Evolutionary conservation across 371 early-diverging fungal species (phyloP), one percentile per base, ranked within the genome.

Genomic region (Mucor piriformis): DNA sequence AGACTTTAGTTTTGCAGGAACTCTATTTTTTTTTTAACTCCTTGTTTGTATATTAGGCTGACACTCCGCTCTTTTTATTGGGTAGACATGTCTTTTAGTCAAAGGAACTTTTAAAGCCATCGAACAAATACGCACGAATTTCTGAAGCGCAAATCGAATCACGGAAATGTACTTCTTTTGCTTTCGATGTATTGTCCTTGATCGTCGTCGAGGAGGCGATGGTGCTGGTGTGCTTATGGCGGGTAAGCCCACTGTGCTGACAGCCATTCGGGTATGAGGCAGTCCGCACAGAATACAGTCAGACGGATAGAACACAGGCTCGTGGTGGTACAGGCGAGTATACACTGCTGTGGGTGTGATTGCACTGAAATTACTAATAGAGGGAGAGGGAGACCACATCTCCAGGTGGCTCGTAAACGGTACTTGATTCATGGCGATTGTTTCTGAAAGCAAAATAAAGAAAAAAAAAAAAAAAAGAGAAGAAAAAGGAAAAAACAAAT

Each of bases 231-330:
- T 24, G 1, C 33, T 21, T n/a, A 23, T 44, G 18, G 51, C 44
- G 24, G 32, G 46, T 35, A 50, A 24, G 25, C 32, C 43, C 12
- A 24, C 34, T 12, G 61, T 61, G 40, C 55, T 49, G 5, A 16
- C 5, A 25, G 50, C 33, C n/a, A 62, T 23, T 25, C 50, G 51
- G 11, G 54, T 42, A 42, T 59, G 60, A 11, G 51, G 21, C 21
- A 59, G 34, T 16, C 65, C 65, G 42, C 60, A 65, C 6, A 65
- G 44, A 11, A 60, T 60, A 50, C 65, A 65, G 13, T 35, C 50
- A 18, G 55, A n/a, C 15, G 56, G 60, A 20, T 55, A 60, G n/a
- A 50, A 38, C 7, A 65, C 32, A 3, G 65, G 56, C 12, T 65
- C 60, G 55, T 56, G 60, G 15, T 63, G 35, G 20, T 53, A 48